phyloP scores from a whole-genome alignment of 805 yeast species.

The Pichia nanzhaoensis region DNA sequence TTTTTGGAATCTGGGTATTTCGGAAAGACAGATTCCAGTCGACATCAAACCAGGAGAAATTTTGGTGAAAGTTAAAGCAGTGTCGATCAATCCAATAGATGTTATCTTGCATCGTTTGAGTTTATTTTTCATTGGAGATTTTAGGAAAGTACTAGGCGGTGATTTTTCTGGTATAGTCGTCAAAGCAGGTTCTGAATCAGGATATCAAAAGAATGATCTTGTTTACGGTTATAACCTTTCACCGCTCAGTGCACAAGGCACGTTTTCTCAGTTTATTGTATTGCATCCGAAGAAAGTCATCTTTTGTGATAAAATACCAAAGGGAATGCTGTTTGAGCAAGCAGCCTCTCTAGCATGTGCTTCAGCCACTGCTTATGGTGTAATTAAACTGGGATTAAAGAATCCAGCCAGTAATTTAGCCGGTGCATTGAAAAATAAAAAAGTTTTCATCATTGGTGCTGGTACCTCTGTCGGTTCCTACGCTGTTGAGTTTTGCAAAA shows the following conservation, averaged over 20 bases:
- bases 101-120: conserved; percentile 10
- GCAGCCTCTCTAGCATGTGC: conserved; percentile 66
- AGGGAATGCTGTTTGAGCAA: conserved; percentile 39
- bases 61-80: conserved; percentile 16
- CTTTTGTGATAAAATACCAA: conserved; percentile 36
- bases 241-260: conserved; percentile 26
- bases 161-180: conserved; percentile 23
- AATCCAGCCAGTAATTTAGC: neutral
- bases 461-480: conserved; percentile 62
- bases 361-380: conserved; percentile 50
- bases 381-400: conserved; percentile 2
- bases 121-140: conserved; percentile 8
- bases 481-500: conserved; percentile 50
- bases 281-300: conserved; percentile 25
- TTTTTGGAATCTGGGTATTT: conserved; percentile 8
- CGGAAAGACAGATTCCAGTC: conserved; percentile 11
- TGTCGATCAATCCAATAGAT: conserved; percentile 23
- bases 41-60: conserved; percentile 15
- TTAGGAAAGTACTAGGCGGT: conserved; percentile 17
- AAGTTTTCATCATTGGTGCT: conserved; percentile 64
- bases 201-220: conserved; percentile 17
- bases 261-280: conserved; percentile 41
- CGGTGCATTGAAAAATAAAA: conserved; percentile 29
- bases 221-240: conserved; percentile 16
- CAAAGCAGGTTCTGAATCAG: conserved; percentile 17